Evolutionary conservation across 2,329 filamentous ascomycete genomes (phyloP).

Genomic region (Hypoxylon sp.): DNA sequence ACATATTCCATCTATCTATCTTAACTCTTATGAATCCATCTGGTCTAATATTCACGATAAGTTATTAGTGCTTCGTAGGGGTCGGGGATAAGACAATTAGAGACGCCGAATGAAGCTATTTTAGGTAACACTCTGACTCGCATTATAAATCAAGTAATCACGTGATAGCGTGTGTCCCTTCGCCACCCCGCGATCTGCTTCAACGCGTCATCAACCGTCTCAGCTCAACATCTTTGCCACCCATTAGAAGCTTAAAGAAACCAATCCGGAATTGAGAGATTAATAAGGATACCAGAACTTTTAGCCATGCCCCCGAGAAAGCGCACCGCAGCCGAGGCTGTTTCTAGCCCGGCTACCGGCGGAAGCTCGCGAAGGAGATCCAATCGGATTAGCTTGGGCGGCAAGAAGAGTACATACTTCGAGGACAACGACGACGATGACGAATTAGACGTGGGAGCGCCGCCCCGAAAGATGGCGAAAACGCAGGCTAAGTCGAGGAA

Average conservation of each 20-base stretch:
- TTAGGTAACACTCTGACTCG: background rate
- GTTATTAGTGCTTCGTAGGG: background rate
- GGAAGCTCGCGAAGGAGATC: constrained; percentile 56
- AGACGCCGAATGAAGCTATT: background rate
- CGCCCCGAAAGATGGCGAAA: constrained; percentile 43
- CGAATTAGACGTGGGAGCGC: constrained; percentile 33
- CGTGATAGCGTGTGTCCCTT: constrained; percentile 36
- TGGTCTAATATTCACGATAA: too few relatives aligned
- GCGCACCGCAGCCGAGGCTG: constrained; percentile 33
- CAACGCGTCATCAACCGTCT: constrained; percentile 38
- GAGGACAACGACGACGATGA: constrained; percentile 54
- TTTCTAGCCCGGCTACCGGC: constrained; percentile 21
- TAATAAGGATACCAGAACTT: background rate
- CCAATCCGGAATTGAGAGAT: constrained; percentile 1
- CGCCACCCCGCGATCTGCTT: constrained; percentile 24
- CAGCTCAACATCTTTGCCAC: constrained; percentile 4
- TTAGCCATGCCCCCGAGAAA: constrained; percentile 47
- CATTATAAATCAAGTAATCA: constrained; percentile 11
- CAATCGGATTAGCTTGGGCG: constrained; percentile 60
- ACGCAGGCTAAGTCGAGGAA: constrained; percentile 14
- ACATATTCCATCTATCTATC: background rate
- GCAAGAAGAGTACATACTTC: constrained; percentile 67
- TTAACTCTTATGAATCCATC: background rate
- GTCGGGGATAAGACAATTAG: background rate
- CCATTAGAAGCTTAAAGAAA: background rate